These are phyloP conservation scores for Cyclotella atomus DNA, from an alignment of 108 stramenopile species.

Conservation along the genomic window DNA sequence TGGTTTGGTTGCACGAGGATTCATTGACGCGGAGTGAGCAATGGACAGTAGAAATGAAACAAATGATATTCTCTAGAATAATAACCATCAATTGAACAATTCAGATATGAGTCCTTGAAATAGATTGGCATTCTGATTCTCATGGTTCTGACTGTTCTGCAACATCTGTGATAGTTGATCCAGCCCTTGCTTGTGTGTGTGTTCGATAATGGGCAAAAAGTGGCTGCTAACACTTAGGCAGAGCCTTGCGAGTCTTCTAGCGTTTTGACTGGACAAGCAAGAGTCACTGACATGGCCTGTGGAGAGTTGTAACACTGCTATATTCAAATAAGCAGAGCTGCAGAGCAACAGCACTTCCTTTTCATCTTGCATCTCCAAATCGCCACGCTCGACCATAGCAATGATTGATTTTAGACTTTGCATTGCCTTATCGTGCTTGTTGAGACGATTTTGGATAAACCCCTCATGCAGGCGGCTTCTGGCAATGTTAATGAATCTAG, in stretches of 20 bases:
- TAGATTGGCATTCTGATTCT: not conserved
- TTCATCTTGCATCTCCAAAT: conserved; percentile 38
- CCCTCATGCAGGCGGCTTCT: conserved; percentile 58
- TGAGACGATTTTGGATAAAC: conserved; percentile 38
- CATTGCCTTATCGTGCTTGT: conserved; percentile 58
- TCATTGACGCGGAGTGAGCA: no score
- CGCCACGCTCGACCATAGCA: conserved; percentile 39
- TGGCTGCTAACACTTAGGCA: conserved; percentile 63
- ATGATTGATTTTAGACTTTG: conserved; percentile 48
- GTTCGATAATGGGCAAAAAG: conserved; percentile 56
- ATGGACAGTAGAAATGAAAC: not conserved
- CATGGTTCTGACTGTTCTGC: conserved; percentile 12
- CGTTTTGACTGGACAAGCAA: conserved; percentile 62
- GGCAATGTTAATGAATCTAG: conserved; percentile 38
- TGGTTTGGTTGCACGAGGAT: conserved; percentile 65
- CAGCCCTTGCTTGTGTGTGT: conserved; percentile 53
- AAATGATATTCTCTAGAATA: no score
- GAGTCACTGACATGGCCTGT: conserved; percentile 54
- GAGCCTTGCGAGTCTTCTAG: conserved; percentile 63
- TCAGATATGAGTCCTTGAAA: conserved; percentile 21
- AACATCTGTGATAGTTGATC: conserved; percentile 23
- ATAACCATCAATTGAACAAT: conserved; percentile 9
- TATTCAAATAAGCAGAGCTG: conserved; percentile 68
- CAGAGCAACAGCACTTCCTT: conserved; percentile 60
- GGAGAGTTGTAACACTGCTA: conserved; percentile 61